Evolutionary conservation across 169 alveolate species (phyloP).

Genomic region (Eimeria brunetti): DNA sequence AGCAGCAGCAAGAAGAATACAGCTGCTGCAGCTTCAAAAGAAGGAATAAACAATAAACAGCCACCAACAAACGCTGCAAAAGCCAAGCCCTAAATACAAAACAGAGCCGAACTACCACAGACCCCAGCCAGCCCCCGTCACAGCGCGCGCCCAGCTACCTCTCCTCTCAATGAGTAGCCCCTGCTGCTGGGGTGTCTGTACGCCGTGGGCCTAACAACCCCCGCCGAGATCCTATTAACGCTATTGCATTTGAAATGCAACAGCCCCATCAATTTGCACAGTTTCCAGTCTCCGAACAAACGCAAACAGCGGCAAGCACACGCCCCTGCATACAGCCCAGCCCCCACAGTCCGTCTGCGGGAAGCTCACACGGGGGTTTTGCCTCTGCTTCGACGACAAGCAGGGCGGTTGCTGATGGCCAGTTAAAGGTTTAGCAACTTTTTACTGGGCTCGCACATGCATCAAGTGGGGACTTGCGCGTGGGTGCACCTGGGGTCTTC

Average conservation of each 20-base stretch:
- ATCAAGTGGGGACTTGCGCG: background rate
- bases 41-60: background rate
- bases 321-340: background rate
- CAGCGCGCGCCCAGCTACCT: slow-evolving; percentile 17
- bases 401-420: background rate
- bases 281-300: background rate
- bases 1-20: background rate
- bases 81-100: background rate
- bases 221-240: background rate
- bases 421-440: background rate
- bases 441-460: background rate
- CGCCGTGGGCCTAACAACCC: background rate
- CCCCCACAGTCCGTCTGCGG: background rate
- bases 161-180: background rate
- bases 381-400: background rate
- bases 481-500: background rate
- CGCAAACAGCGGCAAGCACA: background rate
- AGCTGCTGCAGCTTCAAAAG: background rate
- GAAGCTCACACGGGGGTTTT: background rate
- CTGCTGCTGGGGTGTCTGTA: background rate
- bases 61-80: background rate
- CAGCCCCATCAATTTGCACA: background rate
- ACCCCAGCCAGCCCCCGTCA: slow-evolving; percentile 21
- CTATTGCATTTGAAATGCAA: background rate
- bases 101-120: background rate